Evolutionary conservation across 345 rosid genomes (phyloP).

Genomic region (Hibiscus syriacus): DNA sequence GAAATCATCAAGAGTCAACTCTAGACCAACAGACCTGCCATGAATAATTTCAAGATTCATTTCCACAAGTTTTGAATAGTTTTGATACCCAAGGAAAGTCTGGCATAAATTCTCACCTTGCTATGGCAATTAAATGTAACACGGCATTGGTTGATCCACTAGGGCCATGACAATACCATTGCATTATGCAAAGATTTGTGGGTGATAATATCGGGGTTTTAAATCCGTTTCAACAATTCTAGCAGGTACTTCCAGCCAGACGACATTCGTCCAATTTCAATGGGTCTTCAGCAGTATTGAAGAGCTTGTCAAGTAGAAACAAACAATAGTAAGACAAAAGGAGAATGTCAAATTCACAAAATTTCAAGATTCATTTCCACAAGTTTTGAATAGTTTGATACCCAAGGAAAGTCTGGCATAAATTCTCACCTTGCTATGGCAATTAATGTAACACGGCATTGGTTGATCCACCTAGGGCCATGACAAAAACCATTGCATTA

Average conservation of each 20-base stretch:
- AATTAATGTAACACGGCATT: conserved; percentile 95
- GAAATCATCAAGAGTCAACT: conserved; percentile 85
- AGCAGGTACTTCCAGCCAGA: conserved; percentile 79
- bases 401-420: background rate
- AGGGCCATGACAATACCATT: conserved; percentile 94
- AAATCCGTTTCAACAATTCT: conserved; percentile 80
- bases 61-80: conserved; percentile 7
- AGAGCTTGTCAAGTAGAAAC: conserved; percentile 48
- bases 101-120: conserved; percentile 43
- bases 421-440: conserved; percentile 79
- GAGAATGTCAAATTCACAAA: background rate
- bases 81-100: background rate
- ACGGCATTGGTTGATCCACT: conserved; percentile 99
- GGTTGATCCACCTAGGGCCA: conserved; percentile 98
- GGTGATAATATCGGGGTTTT: conserved; percentile 92
- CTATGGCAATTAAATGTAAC: conserved; percentile 91
- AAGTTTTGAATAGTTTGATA: conserved; percentile 2
- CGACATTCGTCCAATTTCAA: conserved; percentile 91
- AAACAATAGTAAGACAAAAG: conserved; percentile 5
- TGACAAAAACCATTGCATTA: conserved; percentile 94
- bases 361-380: conserved; percentile 15
- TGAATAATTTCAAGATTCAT: conserved; percentile 16
- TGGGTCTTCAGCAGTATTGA: conserved; percentile 90
- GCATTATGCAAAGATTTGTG: conserved; percentile 77
- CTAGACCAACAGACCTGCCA: conserved; percentile 92